These are phyloP conservation scores for Chrysoporthe puriensis DNA, from an alignment of 2,329 filamentous ascomycete species.

Conservation along the genomic window DNA sequence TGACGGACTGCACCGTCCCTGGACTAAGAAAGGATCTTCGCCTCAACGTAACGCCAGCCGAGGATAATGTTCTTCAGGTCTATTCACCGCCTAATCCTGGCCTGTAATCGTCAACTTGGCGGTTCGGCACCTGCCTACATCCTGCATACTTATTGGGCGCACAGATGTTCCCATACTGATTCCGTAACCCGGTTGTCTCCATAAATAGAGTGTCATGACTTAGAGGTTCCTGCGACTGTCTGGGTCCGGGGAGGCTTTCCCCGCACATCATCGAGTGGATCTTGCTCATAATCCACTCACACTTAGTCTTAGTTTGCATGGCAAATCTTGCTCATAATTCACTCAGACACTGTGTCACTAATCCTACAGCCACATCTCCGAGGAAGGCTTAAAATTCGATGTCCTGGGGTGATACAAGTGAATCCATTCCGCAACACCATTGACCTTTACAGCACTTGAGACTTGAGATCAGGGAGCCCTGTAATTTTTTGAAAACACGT, in stretches of 20 bases:
- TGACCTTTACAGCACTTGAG: background rate
- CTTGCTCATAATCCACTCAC: conserved; percentile 10
- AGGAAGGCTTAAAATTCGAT: background rate
- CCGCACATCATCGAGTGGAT: conserved; percentile 2
- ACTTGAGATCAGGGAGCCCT: background rate
- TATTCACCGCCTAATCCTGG: background rate
- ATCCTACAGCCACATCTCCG: no score
- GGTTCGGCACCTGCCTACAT: background rate
- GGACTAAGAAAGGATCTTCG: background rate
- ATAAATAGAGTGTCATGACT: background rate
- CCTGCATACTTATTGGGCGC: background rate
- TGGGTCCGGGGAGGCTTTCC: background rate
- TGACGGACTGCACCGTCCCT: no score
- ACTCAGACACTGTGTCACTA: conserved; percentile 8
- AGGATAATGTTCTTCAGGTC: background rate
- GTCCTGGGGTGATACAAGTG: background rate
- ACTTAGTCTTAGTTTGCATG: background rate
- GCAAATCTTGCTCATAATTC: conserved; percentile 19
- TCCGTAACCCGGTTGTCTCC: background rate
- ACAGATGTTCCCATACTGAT: background rate
- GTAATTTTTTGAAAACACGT: background rate
- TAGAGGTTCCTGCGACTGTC: background rate
- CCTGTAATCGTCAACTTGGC: background rate
- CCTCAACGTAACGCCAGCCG: background rate
- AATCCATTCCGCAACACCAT: background rate